These are phyloP conservation scores for Pythium inflatum DNA, from an alignment of 352 stramenopile genomes.

Conservation along the genomic window DNA sequence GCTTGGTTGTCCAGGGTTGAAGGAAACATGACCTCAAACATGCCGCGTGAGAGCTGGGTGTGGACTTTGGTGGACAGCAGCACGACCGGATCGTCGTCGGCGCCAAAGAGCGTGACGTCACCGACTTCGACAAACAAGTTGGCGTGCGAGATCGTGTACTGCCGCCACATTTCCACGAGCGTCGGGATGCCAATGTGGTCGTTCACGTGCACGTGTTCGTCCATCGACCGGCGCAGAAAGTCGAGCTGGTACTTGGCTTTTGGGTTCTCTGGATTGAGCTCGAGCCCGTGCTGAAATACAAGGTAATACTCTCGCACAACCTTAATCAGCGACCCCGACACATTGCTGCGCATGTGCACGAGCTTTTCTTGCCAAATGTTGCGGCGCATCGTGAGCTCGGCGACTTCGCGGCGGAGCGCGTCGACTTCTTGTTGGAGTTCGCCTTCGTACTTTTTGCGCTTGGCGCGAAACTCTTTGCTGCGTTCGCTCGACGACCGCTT, in stretches of 20 bases:
- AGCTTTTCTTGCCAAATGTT: conserved; percentile 34
- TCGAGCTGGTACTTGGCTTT: conserved; percentile 36
- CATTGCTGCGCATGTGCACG: conserved; percentile 28
- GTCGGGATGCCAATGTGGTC: conserved; percentile 27
- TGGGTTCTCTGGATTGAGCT: conserved; percentile 12
- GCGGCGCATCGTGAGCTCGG: conserved; percentile 33
- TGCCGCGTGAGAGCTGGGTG: conserved; percentile 27
- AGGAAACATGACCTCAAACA: conserved; percentile 36
- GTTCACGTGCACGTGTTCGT: conserved; percentile 27
- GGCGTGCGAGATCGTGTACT: conserved; percentile 32
- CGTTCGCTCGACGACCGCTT: conserved; percentile 37
- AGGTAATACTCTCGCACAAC: conserved; percentile 35
- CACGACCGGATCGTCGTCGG: conserved; percentile 29
- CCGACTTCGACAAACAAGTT: conserved; percentile 33
- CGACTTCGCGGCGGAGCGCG: conserved; percentile 27
- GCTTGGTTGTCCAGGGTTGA: conserved; percentile 17
- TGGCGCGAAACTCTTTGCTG: conserved; percentile 24
- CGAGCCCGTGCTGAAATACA: conserved; percentile 35
- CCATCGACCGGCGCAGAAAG: conserved; percentile 31
- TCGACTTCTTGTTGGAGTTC: conserved; percentile 31
- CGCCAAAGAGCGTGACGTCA: conserved; percentile 21
- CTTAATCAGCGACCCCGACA: conserved; percentile 30
- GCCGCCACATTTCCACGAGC: conserved; percentile 35
- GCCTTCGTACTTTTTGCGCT: conserved; percentile 19
- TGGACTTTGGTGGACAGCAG: conserved; percentile 27